Percentiles rank a stretch among this genome's conserved stretches.
Evolutionary conservation across 1,284 basidiomycete genomes (phyloP).

Genomic region (Sanghuangporus sanghuang): DNA sequence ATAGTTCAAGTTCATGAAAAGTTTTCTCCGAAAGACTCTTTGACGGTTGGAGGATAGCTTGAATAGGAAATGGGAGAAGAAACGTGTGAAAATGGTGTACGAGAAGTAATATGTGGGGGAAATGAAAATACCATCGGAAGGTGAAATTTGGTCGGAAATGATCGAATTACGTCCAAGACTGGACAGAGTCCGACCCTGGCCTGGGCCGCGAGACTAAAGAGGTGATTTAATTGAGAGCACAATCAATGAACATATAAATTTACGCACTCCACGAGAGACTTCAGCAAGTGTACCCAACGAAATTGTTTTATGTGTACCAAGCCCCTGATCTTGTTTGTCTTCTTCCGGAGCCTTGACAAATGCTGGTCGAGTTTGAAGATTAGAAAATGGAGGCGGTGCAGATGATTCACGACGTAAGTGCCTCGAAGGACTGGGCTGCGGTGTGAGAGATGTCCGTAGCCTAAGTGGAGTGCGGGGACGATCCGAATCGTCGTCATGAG

Average conservation of each 20-base stretch:
- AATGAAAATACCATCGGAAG: conserved; percentile 14
- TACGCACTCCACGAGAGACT: conserved; percentile 47
- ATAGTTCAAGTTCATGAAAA: conserved; percentile 64
- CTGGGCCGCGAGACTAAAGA: conserved; percentile 38
- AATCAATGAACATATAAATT: conserved; percentile 5
- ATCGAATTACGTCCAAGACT: conserved; percentile 6
- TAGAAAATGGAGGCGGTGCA: conserved; percentile 61
- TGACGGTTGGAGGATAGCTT: conserved; percentile 30
- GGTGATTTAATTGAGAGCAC: conserved; percentile 8
- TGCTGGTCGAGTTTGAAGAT: conserved; percentile 55
- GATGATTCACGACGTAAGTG: conserved; percentile 39
- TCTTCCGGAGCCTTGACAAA: conserved; percentile 60
- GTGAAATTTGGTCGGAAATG: conserved; percentile 4
- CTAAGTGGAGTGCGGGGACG: conserved; percentile 46
- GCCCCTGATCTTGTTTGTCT: conserved; percentile 26
- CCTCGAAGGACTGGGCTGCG: conserved; percentile 47
- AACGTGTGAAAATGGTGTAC: conserved; percentile 1
- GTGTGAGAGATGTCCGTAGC: conserved; percentile 62
- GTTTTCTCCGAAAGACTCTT: conserved; percentile 55
- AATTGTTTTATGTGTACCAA: conserved; percentile 28
- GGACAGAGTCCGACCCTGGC: conserved; percentile 10
- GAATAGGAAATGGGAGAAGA: conserved; percentile 14
- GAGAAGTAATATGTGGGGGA: conserved; percentile 9
- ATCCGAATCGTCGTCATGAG: conserved; percentile 29
- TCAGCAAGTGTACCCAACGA: conserved; percentile 64